Evolutionary conservation across 257 asterid genomes (phyloP).

Genomic region (Solanum piurae): DNA sequence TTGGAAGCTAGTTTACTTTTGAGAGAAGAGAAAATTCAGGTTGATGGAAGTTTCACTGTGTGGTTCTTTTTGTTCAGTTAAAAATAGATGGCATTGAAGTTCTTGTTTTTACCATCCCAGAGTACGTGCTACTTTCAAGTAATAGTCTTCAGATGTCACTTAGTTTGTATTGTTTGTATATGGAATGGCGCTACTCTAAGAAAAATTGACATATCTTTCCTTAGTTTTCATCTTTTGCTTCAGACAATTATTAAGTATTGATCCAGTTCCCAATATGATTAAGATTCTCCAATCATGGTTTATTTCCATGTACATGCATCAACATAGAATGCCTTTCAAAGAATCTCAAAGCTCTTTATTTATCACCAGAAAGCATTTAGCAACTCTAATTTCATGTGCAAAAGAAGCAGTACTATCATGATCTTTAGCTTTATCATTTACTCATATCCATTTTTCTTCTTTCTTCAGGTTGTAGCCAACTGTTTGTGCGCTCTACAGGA

Average conservation of each 20-base stretch:
- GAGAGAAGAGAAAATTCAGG: neutral
- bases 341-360: neutral
- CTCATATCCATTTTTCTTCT: slow-evolving; percentile 4
- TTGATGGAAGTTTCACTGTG: neutral
- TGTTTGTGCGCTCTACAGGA: slow-evolving; percentile 85
- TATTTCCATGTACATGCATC: neutral
- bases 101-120: neutral
- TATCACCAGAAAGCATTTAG: neutral
- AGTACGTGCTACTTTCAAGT: neutral
- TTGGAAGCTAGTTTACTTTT: neutral
- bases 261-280: neutral
- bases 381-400: neutral
- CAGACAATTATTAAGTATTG: neutral
- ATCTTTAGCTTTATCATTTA: neutral
- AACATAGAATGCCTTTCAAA: neutral
- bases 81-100: neutral
- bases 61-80: neutral
- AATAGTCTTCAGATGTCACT: neutral
- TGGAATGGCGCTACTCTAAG: neutral
- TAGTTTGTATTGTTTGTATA: neutral
- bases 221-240: neutral
- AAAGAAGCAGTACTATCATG: neutral
- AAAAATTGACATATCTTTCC: neutral
- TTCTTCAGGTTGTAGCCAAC: slow-evolving; percentile 76
- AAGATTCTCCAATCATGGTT: neutral